These are phyloP conservation scores for Zygotorulaspora danielsina DNA, from an alignment of 805 yeast genomes.

Conservation along the genomic window DNA sequence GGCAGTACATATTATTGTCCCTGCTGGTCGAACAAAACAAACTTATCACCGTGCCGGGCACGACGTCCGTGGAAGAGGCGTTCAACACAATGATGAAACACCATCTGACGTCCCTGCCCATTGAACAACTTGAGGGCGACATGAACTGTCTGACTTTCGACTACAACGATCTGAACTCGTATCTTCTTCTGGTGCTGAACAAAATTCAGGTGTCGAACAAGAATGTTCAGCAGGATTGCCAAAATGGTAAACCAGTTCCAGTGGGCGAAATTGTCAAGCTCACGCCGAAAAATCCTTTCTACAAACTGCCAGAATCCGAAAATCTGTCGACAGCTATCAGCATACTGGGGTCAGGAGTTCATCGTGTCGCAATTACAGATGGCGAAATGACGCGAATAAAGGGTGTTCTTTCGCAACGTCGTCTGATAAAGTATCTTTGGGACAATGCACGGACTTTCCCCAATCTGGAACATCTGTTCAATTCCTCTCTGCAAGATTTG, in stretches of 20 bases:
- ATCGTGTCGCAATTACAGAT: constrained; percentile 78
- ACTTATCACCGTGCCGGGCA: constrained; percentile 62
- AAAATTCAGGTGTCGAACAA: constrained; percentile 45
- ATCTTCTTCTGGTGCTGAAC: constrained; percentile 77
- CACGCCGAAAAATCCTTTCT: constrained; percentile 84
- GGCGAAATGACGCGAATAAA: constrained; percentile 52
- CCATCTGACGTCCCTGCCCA: constrained; percentile 84
- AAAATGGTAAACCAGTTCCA: constrained; percentile 84
- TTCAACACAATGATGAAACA: constrained; percentile 70
- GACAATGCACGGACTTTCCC: constrained; percentile 87
- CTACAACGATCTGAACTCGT: constrained; percentile 85
- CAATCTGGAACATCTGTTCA: constrained; percentile 68
- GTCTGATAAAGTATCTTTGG: constrained; percentile 82
- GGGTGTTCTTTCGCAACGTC: constrained; percentile 87
- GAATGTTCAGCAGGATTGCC: constrained; percentile 51
- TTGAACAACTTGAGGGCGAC: constrained; percentile 51
- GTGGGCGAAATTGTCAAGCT: constrained; percentile 82
- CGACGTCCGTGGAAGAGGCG: constrained; percentile 78
- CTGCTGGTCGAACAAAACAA: constrained; percentile 78
- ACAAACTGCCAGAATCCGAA: constrained; percentile 67
- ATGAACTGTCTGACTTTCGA: constrained; percentile 81
- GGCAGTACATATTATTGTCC: constrained; percentile 67
- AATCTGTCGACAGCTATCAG: constrained; percentile 73
- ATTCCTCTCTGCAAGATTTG: constrained; percentile 63
- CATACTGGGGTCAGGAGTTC: constrained; percentile 91